phyloP scores from a whole-genome alignment of 306 rosid species.

The Citrullus mucosospermus region DNA sequence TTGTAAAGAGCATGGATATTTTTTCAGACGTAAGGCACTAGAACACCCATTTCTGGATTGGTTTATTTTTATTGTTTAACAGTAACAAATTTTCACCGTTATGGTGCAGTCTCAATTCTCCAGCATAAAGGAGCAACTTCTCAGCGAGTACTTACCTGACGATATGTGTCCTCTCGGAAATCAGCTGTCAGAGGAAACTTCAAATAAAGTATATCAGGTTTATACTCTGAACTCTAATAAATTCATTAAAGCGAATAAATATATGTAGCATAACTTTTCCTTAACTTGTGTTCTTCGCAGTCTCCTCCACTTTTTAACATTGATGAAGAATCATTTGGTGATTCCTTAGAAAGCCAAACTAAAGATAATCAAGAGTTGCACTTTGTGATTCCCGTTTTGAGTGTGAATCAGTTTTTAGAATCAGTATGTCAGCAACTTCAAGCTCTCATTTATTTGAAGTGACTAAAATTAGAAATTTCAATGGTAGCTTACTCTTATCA shows the following conservation, averaged over 20 bases:
- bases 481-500: neutral
- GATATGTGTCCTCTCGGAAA: constrained; percentile 50
- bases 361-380: constrained; percentile 25
- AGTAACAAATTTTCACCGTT: neutral
- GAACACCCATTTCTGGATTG: neutral
- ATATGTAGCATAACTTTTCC: neutral
- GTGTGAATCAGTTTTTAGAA: constrained; percentile 79
- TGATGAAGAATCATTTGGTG: constrained; percentile 51
- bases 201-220: constrained; percentile 25
- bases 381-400: constrained; percentile 39
- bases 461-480: neutral
- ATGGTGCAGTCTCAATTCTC: constrained; percentile 45
- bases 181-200: constrained; percentile 31
- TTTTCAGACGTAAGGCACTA: constrained; percentile 41
- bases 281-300: constrained; percentile 20
- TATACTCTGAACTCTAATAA: constrained; percentile 9
- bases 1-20: constrained; percentile 41
- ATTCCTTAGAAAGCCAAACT: constrained; percentile 39
- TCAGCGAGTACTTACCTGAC: constrained; percentile 48
- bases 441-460: constrained; percentile 1
- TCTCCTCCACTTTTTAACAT: constrained; percentile 23
- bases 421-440: constrained; percentile 47
- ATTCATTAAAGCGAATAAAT: constrained; percentile 18
- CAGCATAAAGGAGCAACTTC: constrained; percentile 46
- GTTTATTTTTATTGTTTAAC: neutral